Percentiles rank a stretch among this genome's conserved stretches.
Evolutionary conservation across 257 asterid species (phyloP).

Genomic region (Craterostigma plantagineum): DNA sequence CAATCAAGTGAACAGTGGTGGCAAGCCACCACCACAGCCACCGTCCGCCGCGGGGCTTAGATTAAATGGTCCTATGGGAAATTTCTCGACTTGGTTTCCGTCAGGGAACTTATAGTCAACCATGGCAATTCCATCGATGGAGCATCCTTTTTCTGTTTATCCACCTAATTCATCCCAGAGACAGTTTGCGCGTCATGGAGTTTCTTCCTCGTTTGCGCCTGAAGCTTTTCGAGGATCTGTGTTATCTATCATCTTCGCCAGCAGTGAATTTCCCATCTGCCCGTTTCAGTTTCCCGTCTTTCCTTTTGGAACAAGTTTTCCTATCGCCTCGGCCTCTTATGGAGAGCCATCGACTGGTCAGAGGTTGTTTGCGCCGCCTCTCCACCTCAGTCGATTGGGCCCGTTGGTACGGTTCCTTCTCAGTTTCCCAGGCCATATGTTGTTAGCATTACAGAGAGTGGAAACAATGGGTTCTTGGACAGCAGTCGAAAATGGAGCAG

Average conservation of each 20-base stretch:
- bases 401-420: conserved; percentile 34
- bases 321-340: conserved; percentile 45
- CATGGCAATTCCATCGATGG: conserved; percentile 30
- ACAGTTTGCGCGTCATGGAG: no score
- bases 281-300: conserved; percentile 38
- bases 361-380: conserved; percentile 33
- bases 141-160: conserved; percentile 23
- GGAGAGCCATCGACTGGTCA: conserved; percentile 47
- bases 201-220: no score
- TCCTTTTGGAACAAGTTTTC: conserved; percentile 42
- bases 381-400: conserved; percentile 41
- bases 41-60: conserved; percentile 20
- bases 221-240: conserved; percentile 73
- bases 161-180: conserved; percentile 51
- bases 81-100: conserved; percentile 60
- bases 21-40: conserved; percentile 27
- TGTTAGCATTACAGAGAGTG: conserved; percentile 31
- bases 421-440: conserved; percentile 59
- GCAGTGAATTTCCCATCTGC: conserved; percentile 39
- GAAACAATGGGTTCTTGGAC: conserved; percentile 26
- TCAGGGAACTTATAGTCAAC: conserved; percentile 48
- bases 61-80: conserved; percentile 20
- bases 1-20: conserved; percentile 11
- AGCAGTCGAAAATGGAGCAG: conserved; percentile 49
- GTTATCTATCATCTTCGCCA: conserved; percentile 70